phyloP scores from a whole-genome alignment of 768 basidiomycete species.

The Galerina marginata region DNA sequence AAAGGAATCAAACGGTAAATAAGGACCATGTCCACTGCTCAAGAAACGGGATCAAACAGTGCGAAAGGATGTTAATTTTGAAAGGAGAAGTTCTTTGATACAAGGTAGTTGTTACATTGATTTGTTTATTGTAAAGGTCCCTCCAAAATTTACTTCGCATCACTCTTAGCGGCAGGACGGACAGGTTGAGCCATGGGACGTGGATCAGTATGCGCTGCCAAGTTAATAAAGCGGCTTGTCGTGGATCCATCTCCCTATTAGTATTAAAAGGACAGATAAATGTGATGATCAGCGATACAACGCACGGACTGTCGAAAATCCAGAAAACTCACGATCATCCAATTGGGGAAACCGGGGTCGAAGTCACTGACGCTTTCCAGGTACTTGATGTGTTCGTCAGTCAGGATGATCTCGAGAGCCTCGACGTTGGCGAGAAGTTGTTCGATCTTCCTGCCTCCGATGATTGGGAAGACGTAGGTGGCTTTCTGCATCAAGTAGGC shows the following conservation, averaged over 20 bases:
- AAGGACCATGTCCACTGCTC: no score
- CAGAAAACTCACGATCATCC: constrained; percentile 35
- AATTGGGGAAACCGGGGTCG: constrained; percentile 50
- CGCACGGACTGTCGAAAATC: background rate
- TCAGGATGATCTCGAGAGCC: constrained; percentile 52
- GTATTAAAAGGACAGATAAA: background rate
- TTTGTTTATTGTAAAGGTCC: no score
- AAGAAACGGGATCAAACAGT: no score
- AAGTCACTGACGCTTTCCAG: constrained; percentile 50
- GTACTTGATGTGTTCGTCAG: constrained; percentile 48
- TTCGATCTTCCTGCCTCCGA: constrained; percentile 58
- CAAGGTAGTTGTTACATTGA: no score
- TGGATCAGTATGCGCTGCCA: background rate
- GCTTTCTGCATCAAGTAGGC: constrained; percentile 62
- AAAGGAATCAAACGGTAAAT: no score
- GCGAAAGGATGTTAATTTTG: no score
- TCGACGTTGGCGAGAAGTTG: constrained; percentile 58
- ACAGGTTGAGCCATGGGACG: background rate
- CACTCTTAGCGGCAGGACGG: background rate
- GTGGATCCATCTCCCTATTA: background rate
- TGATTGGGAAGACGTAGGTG: constrained; percentile 56
- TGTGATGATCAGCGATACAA: no score
- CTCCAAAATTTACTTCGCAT: no score
- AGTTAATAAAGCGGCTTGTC: background rate
- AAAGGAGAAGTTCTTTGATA: no score